A percentile compares a stretch with the other conserved stretches of the same genome.
phyloP scores from a whole-genome alignment of 768 basidiomycete species.

The Flagelloscypha sp. region DNA sequence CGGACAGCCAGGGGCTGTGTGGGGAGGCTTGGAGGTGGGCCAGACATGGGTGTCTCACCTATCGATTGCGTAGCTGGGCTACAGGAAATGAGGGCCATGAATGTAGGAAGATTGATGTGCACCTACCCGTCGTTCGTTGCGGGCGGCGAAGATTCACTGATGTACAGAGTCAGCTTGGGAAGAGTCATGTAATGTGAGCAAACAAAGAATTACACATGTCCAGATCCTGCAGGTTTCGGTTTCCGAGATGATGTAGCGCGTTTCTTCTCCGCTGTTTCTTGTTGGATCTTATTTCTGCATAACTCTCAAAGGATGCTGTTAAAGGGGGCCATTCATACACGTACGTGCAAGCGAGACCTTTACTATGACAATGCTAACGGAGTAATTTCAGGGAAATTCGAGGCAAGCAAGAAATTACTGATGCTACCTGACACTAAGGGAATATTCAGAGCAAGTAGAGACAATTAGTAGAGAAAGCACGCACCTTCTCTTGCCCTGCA shows the following conservation, averaged over 20 bases:
- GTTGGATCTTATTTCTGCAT: slow-evolving; percentile 68
- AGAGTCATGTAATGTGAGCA: too few species aligned
- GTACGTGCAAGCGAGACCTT: slow-evolving; percentile 90
- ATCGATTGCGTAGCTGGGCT: too few species aligned
- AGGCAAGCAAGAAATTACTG: slow-evolving; percentile 4
- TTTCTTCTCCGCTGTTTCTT: slow-evolving; percentile 81
- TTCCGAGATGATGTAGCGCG: slow-evolving; percentile 52
- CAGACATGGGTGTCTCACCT: slow-evolving; percentile 14
- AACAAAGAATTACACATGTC: too few species aligned
- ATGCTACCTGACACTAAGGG: slow-evolving; percentile 58
- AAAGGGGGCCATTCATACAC: slow-evolving; percentile 24
- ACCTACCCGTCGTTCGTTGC: too few species aligned
- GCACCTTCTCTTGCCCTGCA: slow-evolving; percentile 75
- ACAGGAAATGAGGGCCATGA: too few species aligned
- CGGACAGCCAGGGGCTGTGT: slow-evolving; percentile 24
- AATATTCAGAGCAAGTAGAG: slow-evolving; percentile 13
- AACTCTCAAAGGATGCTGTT: slow-evolving; percentile 8
- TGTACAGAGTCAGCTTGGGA: too few species aligned
- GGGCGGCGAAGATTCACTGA: too few species aligned
- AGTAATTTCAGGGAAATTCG: slow-evolving; percentile 12
- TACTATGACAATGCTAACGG: slow-evolving; percentile 69
- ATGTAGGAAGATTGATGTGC: too few species aligned
- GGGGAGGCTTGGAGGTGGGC: slow-evolving; percentile 20
- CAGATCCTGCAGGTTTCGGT: too few species aligned
- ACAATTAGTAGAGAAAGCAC: slow-evolving; percentile 16